Evolutionary conservation across 1,284 basidiomycete species (phyloP), one percentile per base, ranked within the genome.

Genomic region (Boletus sp.): DNA sequence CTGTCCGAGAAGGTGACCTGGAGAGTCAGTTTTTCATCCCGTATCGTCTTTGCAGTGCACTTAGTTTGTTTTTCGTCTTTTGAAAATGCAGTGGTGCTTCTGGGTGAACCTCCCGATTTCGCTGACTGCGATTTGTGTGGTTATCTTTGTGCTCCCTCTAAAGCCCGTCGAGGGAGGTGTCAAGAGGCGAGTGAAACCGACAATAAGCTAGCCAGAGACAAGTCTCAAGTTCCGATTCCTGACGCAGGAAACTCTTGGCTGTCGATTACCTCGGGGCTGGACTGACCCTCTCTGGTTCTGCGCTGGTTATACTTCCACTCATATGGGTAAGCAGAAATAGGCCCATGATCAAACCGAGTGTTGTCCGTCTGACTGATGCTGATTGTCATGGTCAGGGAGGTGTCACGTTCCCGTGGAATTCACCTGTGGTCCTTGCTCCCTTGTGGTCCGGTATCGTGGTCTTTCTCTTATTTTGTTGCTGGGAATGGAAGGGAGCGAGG

Each of bases 401-500:
- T 1, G 40, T 57, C 19, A 57, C 56, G 21, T 57, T 44, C 40
- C 43, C 35, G 4, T 58, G 50, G 56, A 40, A 47, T 37, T 53
- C 51, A 7, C 38, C 51, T 7, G 25, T 48, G 2, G 51, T 58
- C 28, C 43, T 53, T 25, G 43, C 11, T 30, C 27, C 27, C 9
- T 19, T 58, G 51, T 58, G 51, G 17, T 52, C 56, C 4, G 44
- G 56, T 19, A 11, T 46, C 35, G 33, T 48, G 10, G 35, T 54
- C 35, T 2, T 38, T 17, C 8, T 54, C n/a, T 31, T 58, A 25
- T 53, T 58, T 31, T 56, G 55, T 19, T 31, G 9, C n/a, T 56
- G 46, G 55, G 55, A 58, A 37, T 58, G 56, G 50, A 52, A 58
- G 33, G 56, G 44, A 21, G 56, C 56, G 1, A 28, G 10, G 9